Evolutionary conservation across 78 protist genomes (phyloP).

Genomic region (Neovahlkampfia damariscottae): DNA sequence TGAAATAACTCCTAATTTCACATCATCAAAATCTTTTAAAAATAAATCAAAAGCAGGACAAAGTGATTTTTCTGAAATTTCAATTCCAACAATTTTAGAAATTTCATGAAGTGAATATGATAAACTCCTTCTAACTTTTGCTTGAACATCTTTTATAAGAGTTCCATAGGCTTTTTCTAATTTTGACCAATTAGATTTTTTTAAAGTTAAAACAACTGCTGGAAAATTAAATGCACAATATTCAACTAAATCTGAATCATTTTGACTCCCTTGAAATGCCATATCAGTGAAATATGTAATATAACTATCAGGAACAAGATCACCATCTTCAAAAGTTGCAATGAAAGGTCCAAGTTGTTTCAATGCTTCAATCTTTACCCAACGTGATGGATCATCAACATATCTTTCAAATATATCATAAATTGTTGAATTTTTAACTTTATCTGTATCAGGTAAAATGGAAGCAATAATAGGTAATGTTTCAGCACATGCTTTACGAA

Average conservation of each 20-base stretch:
- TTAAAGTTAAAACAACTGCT: conserved; percentile 33
- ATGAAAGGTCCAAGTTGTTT: conserved; percentile 27
- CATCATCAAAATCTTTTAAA: conserved; percentile 57
- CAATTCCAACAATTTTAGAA: conserved; percentile 31
- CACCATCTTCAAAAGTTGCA: conserved; percentile 3
- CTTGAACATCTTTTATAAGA: conserved; percentile 22
- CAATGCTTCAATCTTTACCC: conserved; percentile 29
- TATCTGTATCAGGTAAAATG: background rate
- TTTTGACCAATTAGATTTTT: conserved; percentile 28
- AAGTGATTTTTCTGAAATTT: conserved; percentile 14
- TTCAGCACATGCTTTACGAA: conserved; percentile 40
- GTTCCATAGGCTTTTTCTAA: conserved; percentile 2
- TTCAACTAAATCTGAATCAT: conserved; percentile 20
- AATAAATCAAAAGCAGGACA: conserved; percentile 33
- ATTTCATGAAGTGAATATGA: conserved; percentile 45
- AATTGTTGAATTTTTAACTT: background rate
- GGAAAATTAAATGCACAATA: conserved; percentile 54
- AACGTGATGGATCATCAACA: conserved; percentile 21
- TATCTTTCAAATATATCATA: background rate
- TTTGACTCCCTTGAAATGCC: conserved; percentile 4
- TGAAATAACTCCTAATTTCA: conserved; percentile 18
- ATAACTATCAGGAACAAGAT: background rate
- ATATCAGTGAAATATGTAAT: background rate
- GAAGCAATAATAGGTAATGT: background rate
- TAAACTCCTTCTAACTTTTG: conserved; percentile 53